These are phyloP conservation scores for Conticribra weissflogii DNA, from an alignment of 108 stramenopile genomes.

Conservation along the genomic window DNA sequence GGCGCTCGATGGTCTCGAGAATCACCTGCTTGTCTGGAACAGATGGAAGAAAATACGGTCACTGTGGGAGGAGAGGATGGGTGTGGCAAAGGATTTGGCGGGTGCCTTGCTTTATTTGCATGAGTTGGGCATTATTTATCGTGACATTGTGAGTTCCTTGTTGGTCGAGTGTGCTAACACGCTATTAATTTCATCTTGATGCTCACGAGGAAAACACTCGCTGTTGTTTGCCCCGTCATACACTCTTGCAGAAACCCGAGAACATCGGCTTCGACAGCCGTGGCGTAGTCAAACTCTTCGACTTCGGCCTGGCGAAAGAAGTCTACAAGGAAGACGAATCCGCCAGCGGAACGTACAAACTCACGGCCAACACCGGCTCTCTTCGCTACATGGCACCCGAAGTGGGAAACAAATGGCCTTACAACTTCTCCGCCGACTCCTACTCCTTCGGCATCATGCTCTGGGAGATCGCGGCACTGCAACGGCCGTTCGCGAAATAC, in stretches of 20 bases:
- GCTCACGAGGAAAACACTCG: no score
- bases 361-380: slow-evolving; percentile 84
- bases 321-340: slow-evolving; percentile 20
- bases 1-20: slow-evolving; percentile 21
- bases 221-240: background rate
- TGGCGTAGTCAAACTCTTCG: slow-evolving; percentile 37
- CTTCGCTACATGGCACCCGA: slow-evolving; percentile 58
- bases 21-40: slow-evolving; percentile 28
- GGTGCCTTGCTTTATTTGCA: slow-evolving; percentile 40
- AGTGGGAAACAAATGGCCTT: slow-evolving; percentile 57
- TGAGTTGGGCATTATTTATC: slow-evolving; percentile 26
- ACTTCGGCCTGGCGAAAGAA: slow-evolving; percentile 43
- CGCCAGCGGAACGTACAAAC: slow-evolving; percentile 61
- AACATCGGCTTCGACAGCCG: slow-evolving; percentile 30
- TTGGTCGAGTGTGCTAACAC: background rate
- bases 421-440: slow-evolving; percentile 72
- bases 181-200: background rate
- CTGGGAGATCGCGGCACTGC: slow-evolving; percentile 69
- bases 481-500: slow-evolving; percentile 53
- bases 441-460: slow-evolving; percentile 76
- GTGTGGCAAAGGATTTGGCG: slow-evolving; percentile 39
- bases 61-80: slow-evolving; percentile 37
- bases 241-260: slow-evolving; percentile 23
- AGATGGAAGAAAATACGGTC: slow-evolving; percentile 21
- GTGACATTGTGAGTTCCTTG: slow-evolving; percentile 26